Conservation (phyloP, 2,329 filamentous ascomycete species). For the Monilinia polystroma region DNA sequence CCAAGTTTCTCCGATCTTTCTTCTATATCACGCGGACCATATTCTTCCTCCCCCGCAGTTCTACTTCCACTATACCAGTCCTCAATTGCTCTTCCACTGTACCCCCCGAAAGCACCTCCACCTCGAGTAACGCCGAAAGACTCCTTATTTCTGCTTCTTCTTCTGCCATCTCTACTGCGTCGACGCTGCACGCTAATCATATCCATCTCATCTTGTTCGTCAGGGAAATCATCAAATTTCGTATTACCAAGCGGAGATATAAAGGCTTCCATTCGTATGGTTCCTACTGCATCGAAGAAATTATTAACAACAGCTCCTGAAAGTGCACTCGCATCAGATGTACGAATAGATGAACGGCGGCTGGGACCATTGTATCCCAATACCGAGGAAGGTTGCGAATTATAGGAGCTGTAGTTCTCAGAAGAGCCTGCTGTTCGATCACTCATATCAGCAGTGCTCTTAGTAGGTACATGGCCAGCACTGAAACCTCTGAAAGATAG, state of each 20-base stretch:
- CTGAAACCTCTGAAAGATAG: slow-evolving; percentile 77
- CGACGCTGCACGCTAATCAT: slow-evolving; percentile 33
- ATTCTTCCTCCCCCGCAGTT: slow-evolving; percentile 55
- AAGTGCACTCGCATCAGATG: slow-evolving; percentile 38
- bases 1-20: slow-evolving; percentile 41
- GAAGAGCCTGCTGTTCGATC: slow-evolving; percentile 57
- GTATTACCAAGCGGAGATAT: slow-evolving; percentile 60
- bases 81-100: slow-evolving; percentile 49
- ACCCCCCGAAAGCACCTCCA: slow-evolving; percentile 39
- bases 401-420: slow-evolving; percentile 50
- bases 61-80: slow-evolving; percentile 51
- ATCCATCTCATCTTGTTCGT: slow-evolving; percentile 40
- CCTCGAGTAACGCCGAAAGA: slow-evolving; percentile 35
- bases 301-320: slow-evolving; percentile 40
- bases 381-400: slow-evolving; percentile 51
- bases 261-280: slow-evolving; percentile 95
- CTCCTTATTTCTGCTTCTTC: slow-evolving; percentile 37
- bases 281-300: slow-evolving; percentile 87
- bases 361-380: slow-evolving; percentile 44
- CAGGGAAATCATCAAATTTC: slow-evolving; percentile 37
- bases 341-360: slow-evolving; percentile 40
- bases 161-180: slow-evolving; percentile 35
- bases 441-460: slow-evolving; percentile 59
- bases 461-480: slow-evolving; percentile 43
- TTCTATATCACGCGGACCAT: slow-evolving; percentile 38